Evolutionary conservation across 257 asterid genomes (phyloP).

Genomic region (Solanum virginianum): DNA sequence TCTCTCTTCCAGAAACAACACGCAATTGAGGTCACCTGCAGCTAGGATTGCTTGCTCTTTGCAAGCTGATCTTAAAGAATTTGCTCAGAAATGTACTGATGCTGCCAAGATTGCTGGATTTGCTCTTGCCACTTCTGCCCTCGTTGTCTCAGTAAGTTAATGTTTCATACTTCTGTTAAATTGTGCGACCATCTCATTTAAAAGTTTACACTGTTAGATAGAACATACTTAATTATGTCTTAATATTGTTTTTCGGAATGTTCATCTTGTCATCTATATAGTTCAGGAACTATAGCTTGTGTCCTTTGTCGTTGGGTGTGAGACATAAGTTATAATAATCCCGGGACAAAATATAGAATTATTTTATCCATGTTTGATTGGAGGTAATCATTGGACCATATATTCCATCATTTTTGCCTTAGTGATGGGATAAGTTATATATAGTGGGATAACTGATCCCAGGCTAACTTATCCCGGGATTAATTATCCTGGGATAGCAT

Average conservation of each 20-base stretch:
- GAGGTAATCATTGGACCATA: too few species aligned
- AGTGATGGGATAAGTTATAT: too few species aligned
- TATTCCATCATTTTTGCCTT: too few species aligned
- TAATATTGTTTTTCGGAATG: background rate
- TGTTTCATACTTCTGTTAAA: background rate
- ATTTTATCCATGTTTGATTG: too few species aligned
- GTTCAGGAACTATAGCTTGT: background rate
- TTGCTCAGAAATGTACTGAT: constrained; percentile 69
- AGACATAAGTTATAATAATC: too few species aligned
- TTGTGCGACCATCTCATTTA: background rate
- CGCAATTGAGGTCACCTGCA: constrained; percentile 44
- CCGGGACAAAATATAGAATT: too few species aligned
- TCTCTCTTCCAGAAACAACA: constrained; percentile 35
- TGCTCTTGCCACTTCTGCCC: constrained; percentile 98
- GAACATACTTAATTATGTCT: background rate
- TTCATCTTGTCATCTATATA: background rate
- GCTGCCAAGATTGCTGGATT: constrained; percentile 95
- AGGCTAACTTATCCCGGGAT: too few species aligned
- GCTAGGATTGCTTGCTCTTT: constrained; percentile 67
- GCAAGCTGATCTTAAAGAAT: constrained; percentile 63
- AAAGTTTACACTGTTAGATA: background rate
- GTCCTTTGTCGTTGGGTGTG: background rate
- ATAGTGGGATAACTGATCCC: too few species aligned
- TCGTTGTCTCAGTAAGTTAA: constrained; percentile 55
- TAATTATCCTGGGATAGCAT: too few species aligned